Evolutionary conservation across 495 filamentous ascomycete species (phyloP), one percentile per base, ranked within the genome.

Genomic region (Aspergillus funiculosus): DNA sequence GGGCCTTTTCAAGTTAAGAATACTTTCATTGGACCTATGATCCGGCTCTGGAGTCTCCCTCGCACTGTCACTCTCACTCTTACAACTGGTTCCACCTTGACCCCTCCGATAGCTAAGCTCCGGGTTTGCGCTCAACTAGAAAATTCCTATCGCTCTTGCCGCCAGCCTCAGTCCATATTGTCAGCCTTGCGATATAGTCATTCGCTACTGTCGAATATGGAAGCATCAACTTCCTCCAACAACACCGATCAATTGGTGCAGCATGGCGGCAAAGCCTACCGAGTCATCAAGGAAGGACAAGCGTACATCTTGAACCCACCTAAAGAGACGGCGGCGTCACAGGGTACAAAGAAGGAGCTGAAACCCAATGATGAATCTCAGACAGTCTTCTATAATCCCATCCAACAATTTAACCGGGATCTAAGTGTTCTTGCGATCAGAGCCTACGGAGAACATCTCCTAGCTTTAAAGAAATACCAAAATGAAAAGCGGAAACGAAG

Each of bases 341-440:
- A 73, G 37, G 63, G 61, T 18, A 53, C 60, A 11, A 64, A 57
- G 43, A 71, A 60, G 38, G 53, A 72, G 32, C 65, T 69, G n/a
- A 64, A 66, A 28, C 65, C 56, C 13, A 70, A 77, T 9, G 69
- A 78, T 29, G 71, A 74, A 22, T 63, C 72, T 11, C 88, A 95
- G 60, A 77, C 82, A 21, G 94, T 98, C 19, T 98, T 98, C 61
- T 98, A 98, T 70, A 98, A 98, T 52, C 91, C 92, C 0, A 94
- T 98, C 30, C 94, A 97, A 59, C 94, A 97, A 63, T 98, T 95
- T 72, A 98, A 98, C 68, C 80, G 92, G 7, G 92, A 98, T 66
- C 68, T 98, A 53, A 95, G 87, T 57, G 85, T 96, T 22, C 75
- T 97, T 15, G 86, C 89, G 13, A 94, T 97, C 56, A 84, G 82